Conservation (phyloP, 2,329 filamentous ascomycete species). For the Ophiostoma perfectum region DNA sequence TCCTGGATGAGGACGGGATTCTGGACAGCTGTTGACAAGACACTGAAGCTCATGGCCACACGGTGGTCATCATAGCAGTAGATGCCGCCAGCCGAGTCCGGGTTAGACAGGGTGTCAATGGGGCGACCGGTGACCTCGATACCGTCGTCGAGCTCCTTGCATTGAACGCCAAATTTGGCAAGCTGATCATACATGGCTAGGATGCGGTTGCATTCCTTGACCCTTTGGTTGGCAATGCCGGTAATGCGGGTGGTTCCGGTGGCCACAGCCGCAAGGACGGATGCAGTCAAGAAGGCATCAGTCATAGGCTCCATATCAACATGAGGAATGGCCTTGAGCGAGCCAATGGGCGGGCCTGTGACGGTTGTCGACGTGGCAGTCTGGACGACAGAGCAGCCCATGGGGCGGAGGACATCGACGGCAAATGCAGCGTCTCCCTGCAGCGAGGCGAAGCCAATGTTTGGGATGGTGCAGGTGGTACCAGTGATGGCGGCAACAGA, state of each 20-base stretch:
- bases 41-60: conserved; percentile 97
- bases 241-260: conserved; percentile 77
- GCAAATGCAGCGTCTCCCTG: conserved; percentile 96
- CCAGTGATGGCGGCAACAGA: conserved; percentile 93
- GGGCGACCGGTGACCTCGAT: conserved; percentile 63
- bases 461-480: conserved; percentile 90
- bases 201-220: conserved; percentile 98
- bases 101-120: conserved; percentile 45
- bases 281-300: conserved; percentile 93
- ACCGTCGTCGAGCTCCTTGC: conserved; percentile 88
- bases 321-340: conserved; percentile 67
- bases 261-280: conserved; percentile 85
- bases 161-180: conserved; percentile 84
- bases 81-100: conserved; percentile 54
- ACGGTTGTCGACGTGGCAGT: conserved; percentile 84
- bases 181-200: conserved; percentile 91
- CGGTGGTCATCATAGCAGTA: conserved; percentile 97
- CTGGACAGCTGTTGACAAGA: conserved; percentile 69
- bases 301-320: conserved; percentile 99
- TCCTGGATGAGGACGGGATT: conserved; percentile 73
- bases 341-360: conserved; percentile 72
- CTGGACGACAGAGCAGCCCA: conserved; percentile 90
- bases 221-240: conserved; percentile 94
- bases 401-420: conserved; percentile 78
- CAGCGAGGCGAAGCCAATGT: conserved; percentile 86